Conservation (phyloP, 345 rosid species). For the Bretschneidera sinensis region DNA sequence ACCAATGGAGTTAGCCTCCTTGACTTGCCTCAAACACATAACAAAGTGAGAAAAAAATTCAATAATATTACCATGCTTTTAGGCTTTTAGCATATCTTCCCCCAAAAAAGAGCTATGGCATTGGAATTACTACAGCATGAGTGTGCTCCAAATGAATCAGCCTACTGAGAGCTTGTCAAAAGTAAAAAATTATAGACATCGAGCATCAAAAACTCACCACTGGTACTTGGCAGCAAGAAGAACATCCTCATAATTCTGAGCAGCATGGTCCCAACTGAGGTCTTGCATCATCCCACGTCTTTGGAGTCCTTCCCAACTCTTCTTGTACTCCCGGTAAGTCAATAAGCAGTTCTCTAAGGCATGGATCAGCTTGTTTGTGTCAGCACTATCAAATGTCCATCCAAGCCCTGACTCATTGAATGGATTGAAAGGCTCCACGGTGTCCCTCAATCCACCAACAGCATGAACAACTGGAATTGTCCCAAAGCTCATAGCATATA, state of each 20-base stretch:
- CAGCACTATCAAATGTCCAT: slow-evolving; percentile 89
- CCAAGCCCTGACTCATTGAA: slow-evolving; percentile 70
- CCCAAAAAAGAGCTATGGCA: too few species aligned
- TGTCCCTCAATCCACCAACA: slow-evolving; percentile 89
- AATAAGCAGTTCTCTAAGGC: slow-evolving; percentile 81
- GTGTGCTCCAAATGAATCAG: too few species aligned
- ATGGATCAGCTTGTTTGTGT: slow-evolving; percentile 51
- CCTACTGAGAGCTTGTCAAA: too few species aligned
- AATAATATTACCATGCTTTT: too few species aligned
- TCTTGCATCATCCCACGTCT: slow-evolving; percentile 85
- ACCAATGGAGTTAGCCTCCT: not conserved
- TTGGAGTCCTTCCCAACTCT: slow-evolving; percentile 91
- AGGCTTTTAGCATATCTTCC: too few species aligned
- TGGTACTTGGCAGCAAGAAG: slow-evolving; percentile 93
- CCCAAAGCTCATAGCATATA: slow-evolving; percentile 92
- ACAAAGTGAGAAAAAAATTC: not conserved
- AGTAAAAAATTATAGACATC: not conserved
- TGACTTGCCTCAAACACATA: not conserved
- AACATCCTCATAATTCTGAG: slow-evolving; percentile 77
- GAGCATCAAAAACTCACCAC: slow-evolving; percentile 44
- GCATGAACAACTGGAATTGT: slow-evolving; percentile 93
- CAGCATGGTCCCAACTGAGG: slow-evolving; percentile 94
- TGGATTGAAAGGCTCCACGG: slow-evolving; percentile 83
- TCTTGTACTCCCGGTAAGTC: slow-evolving; percentile 67
- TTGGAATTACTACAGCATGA: too few species aligned